A percentile compares a stretch with the other conserved stretches of the same genome.
Conservation (phyloP, 345 rosid genomes). For the Citrus trifoliata region DNA sequence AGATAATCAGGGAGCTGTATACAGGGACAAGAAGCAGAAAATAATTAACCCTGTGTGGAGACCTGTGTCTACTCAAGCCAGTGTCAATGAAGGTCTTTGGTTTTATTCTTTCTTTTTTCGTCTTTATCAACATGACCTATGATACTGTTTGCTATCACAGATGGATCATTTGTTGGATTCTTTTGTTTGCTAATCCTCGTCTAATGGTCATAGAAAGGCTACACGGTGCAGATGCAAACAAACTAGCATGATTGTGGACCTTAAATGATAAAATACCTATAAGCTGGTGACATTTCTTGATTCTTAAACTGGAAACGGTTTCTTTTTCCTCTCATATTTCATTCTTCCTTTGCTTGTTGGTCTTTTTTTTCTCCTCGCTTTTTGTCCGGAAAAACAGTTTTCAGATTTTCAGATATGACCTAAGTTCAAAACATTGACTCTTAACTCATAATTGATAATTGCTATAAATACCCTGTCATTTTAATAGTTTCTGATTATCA, state of each 20-base stretch:
- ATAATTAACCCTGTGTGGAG: slow-evolving; percentile 45
- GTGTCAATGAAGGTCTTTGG: slow-evolving; percentile 44
- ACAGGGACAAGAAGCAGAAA: slow-evolving; percentile 36
- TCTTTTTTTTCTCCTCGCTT: not conserved
- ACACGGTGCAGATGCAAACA: not conserved
- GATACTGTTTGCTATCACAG: not conserved
- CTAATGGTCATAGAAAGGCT: not conserved
- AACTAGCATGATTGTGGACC: not conserved
- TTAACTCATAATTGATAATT: not conserved
- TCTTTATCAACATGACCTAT: not conserved
- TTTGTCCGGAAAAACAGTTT: not conserved
- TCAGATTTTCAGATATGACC: not conserved
- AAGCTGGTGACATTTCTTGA: not conserved
- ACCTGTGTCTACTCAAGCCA: slow-evolving; percentile 47
- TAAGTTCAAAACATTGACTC: not conserved
- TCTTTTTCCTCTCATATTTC: not conserved
- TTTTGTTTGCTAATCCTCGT: not conserved
- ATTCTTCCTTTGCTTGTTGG: not conserved
- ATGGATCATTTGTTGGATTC: not conserved
- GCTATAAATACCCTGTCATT: not conserved
- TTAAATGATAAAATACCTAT: not conserved
- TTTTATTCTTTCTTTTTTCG: not conserved
- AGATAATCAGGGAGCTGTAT: slow-evolving; percentile 21
- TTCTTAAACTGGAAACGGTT: not conserved
- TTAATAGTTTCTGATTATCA: not conserved